phyloP scores from a whole-genome alignment of 768 basidiomycete species.

The Leccinum subtestaceum region DNA sequence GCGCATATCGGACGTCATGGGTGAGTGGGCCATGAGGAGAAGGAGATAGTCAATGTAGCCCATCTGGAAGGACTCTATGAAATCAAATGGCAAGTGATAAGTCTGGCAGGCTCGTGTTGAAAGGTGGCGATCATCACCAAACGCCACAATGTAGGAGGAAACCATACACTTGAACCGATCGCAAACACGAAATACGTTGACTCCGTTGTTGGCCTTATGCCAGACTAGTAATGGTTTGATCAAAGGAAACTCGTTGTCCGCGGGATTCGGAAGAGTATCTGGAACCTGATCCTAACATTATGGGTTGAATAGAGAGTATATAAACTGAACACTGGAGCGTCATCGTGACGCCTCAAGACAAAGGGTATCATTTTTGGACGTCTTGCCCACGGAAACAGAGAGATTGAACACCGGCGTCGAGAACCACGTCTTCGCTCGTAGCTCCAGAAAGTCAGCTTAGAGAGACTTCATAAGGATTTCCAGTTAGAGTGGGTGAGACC shows the following conservation, averaged over 20 bases:
- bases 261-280: neutral
- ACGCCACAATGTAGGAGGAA: constrained; percentile 1
- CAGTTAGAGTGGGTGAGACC: neutral
- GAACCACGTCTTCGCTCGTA: neutral
- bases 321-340: neutral
- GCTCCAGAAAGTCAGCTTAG: neutral
- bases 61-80: neutral
- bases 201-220: neutral
- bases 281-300: neutral
- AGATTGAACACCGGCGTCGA: neutral
- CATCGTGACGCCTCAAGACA: neutral
- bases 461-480: neutral
- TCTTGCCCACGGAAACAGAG: neutral
- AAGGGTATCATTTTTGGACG: neutral
- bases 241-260: neutral
- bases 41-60: neutral
- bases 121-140: neutral
- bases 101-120: neutral
- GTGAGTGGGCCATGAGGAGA: neutral
- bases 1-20: neutral
- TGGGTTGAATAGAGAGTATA: neutral
- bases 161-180: neutral
- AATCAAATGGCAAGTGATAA: constrained; percentile 1
- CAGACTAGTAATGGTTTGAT: neutral
- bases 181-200: neutral